phyloP scores from a whole-genome alignment of 2,329 filamentous ascomycete species.

The Fusarium robinianum region DNA sequence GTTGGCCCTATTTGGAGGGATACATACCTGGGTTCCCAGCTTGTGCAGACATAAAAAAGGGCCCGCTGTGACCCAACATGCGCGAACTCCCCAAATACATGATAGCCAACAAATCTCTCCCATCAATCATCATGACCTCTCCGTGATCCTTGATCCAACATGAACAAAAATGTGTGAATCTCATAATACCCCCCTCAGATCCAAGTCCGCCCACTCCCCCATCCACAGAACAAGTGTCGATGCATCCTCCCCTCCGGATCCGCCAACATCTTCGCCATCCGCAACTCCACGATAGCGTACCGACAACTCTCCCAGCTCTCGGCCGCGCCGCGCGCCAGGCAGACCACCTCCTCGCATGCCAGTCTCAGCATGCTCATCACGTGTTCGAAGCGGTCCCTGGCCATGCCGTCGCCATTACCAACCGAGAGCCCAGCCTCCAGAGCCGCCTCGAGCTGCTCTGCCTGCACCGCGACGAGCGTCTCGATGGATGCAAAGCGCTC shows the following conservation, averaged over 20 bases:
- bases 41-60: no score
- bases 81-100: constrained; percentile 8
- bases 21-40: no score
- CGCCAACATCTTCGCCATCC: constrained; percentile 17
- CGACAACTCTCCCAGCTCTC: constrained; percentile 22
- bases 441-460: constrained; percentile 14
- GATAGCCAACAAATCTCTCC: no score
- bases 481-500: constrained; percentile 22
- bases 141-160: no score
- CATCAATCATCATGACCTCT: no score
- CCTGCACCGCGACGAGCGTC: constrained; percentile 8
- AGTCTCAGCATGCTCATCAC: constrained; percentile 4
- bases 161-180: not conserved
- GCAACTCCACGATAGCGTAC: constrained; percentile 22
- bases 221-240: constrained; percentile 19
- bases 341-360: constrained; percentile 13
- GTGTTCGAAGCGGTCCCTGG: constrained; percentile 13
- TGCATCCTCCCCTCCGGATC: constrained; percentile 20
- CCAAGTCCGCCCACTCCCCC: constrained; percentile 3
- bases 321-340: constrained; percentile 15
- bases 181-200: not conserved
- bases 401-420: no score
- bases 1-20: constrained; percentile 27
- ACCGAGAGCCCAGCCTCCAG: constrained; percentile 10
- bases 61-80: not conserved